These are phyloP conservation scores for Penicillium diatomitis DNA, from an alignment of 495 filamentous ascomycete species.

Conservation along the genomic window DNA sequence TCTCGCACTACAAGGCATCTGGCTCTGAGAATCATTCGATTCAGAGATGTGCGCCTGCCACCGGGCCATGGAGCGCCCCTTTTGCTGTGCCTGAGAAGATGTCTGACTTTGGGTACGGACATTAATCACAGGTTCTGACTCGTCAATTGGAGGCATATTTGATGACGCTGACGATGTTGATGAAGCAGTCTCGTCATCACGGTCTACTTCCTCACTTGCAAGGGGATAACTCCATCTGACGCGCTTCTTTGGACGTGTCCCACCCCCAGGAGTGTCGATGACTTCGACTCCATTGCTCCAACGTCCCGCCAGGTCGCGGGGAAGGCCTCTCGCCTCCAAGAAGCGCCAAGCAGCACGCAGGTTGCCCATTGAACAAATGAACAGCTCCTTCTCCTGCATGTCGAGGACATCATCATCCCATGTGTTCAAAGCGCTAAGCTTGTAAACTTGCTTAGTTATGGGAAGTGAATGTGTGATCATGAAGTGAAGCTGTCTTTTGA, in stretches of 20 bases:
- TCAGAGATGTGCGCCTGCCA: too few species aligned
- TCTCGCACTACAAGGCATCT: too few species aligned
- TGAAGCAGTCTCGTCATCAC: too few species aligned
- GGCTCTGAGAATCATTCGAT: too few species aligned
- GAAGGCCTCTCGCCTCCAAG: constrained; percentile 17
- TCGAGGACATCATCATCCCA: background rate
- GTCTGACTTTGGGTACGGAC: too few species aligned
- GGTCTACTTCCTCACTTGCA: background rate
- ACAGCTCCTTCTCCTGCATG: background rate
- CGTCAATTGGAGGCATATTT: too few species aligned
- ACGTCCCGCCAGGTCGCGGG: constrained; percentile 18
- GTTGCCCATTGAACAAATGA: constrained; percentile 7
- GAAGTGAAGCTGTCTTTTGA: constrained; percentile 19
- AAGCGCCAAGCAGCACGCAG: constrained; percentile 20
- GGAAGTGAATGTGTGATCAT: constrained; percentile 8
- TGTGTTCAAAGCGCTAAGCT: too few species aligned
- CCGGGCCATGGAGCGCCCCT: too few species aligned
- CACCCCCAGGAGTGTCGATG: background rate
- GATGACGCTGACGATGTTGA: too few species aligned
- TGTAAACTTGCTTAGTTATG: too few species aligned
- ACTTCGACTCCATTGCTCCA: constrained; percentile 14
- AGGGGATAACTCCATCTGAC: background rate
- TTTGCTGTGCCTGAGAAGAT: too few species aligned
- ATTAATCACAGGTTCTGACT: too few species aligned
- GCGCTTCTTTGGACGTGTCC: background rate